These are phyloP conservation scores for Entophlyctis helioformis DNA, from an alignment of 192 early-diverging fungal species.

Conservation along the genomic window DNA sequence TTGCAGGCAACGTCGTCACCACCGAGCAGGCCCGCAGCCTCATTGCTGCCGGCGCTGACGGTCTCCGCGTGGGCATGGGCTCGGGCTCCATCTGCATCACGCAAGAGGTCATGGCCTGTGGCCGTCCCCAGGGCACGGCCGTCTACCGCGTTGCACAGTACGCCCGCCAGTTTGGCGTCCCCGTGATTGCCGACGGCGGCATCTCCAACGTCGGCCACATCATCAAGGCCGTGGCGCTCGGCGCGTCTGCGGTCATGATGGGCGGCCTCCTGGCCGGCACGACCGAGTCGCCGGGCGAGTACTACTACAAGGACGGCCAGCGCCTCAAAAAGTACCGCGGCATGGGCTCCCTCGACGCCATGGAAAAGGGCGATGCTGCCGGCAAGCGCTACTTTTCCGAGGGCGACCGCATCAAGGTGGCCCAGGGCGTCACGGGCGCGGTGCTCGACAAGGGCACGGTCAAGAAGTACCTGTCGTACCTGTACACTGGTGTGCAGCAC, in stretches of 20 bases:
- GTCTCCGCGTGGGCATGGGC: constrained; percentile 93
- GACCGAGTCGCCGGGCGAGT: constrained; percentile 90
- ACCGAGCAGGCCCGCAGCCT: constrained; percentile 85
- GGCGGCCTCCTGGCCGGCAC: constrained; percentile 92
- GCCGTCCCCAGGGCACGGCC: constrained; percentile 93
- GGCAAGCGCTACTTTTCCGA: constrained; percentile 92
- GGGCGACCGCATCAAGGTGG: constrained; percentile 95
- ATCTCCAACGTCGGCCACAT: constrained; percentile 96
- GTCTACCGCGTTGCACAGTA: constrained; percentile 95
- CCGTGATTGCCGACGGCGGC: constrained; percentile 94
- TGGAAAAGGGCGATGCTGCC: constrained; percentile 64
- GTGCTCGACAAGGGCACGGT: constrained; percentile 97
- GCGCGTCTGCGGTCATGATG: constrained; percentile 99
- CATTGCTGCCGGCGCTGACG: constrained; percentile 91
- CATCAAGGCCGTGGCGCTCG: constrained; percentile 88
- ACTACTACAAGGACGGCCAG: constrained; percentile 96
- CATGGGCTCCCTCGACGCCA: constrained; percentile 97
- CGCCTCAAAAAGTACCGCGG: constrained; percentile 98
- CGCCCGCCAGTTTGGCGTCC: constrained; percentile 85
- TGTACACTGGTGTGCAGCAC: constrained; percentile 91
- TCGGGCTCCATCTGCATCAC: constrained; percentile 97
- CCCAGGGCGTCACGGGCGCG: constrained; percentile 92
- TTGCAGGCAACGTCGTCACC: constrained; percentile 97
- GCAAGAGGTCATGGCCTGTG: constrained; percentile 94
- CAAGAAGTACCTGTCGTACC: constrained; percentile 85